phyloP scores from a whole-genome alignment of 208 protist genomes.

The Novymonas esmeraldas region DNA sequence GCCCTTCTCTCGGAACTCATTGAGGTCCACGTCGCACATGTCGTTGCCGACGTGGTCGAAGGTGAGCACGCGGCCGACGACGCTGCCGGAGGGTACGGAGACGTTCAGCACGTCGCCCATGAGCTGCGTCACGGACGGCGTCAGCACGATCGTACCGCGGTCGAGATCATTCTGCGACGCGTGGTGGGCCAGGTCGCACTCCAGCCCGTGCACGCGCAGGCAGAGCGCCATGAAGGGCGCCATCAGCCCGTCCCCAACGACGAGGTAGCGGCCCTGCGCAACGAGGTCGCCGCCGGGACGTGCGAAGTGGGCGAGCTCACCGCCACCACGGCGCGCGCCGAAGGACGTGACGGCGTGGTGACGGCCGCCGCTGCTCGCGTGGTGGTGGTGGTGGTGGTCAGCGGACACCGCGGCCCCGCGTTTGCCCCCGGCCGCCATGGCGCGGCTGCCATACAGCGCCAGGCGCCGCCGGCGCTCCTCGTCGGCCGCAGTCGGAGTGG shows the following conservation, averaged over 20 bases:
- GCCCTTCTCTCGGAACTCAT: slow-evolving; percentile 92
- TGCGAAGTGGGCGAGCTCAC: slow-evolving; percentile 57
- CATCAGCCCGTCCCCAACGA: slow-evolving; percentile 92
- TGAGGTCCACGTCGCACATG: slow-evolving; percentile 92
- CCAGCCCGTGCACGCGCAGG: slow-evolving; percentile 86
- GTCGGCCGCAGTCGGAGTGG: slow-evolving; percentile 1
- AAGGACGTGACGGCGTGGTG: slow-evolving; percentile 68
- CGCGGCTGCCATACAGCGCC: slow-evolving; percentile 80
- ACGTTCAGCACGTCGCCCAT: slow-evolving; percentile 93
- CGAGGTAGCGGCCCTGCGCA: slow-evolving; percentile 79
- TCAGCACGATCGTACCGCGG: slow-evolving; percentile 87
- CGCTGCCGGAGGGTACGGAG: slow-evolving; percentile 88
- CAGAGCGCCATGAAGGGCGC: slow-evolving; percentile 93
- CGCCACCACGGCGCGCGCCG: slow-evolving; percentile 53
- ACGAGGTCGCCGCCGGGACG: slow-evolving; percentile 48
- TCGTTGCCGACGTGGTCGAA: slow-evolving; percentile 94
- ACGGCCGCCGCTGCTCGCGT: not conserved
- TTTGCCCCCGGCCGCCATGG: slow-evolving; percentile 75
- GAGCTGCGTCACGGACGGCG: slow-evolving; percentile 90
- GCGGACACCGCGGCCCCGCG: slow-evolving; percentile 15
- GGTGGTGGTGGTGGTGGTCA: not conserved
- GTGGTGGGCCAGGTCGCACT: slow-evolving; percentile 88
- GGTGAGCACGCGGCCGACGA: slow-evolving; percentile 86
- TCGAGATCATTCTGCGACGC: slow-evolving; percentile 68
- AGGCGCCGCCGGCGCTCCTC: slow-evolving; percentile 45